phyloP scores from a whole-genome alignment of 164 flowering plant genomes.

The Stephania japonica region DNA sequence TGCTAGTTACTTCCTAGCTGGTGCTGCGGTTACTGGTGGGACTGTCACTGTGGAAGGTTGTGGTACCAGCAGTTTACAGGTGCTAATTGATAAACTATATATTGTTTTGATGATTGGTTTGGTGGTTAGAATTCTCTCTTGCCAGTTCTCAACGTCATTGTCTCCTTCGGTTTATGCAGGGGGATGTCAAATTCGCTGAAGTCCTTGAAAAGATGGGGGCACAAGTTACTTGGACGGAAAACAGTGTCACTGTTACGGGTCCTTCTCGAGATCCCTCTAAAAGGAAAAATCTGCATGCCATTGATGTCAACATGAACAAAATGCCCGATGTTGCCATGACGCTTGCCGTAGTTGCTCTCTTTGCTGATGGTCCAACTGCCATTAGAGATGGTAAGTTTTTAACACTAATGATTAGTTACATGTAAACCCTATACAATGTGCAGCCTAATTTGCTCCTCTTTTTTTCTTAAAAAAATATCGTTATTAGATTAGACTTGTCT shows the following conservation, averaged over 20 bases:
- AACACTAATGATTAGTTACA: background rate
- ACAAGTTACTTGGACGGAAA: conserved; percentile 91
- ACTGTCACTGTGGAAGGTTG: conserved; percentile 97
- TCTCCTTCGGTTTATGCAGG: conserved; percentile 35
- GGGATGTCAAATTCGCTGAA: conserved; percentile 98
- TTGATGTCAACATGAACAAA: conserved; percentile 99
- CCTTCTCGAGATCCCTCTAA: conserved; percentile 59
- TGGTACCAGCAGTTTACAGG: conserved; percentile 98
- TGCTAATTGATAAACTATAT: conserved; percentile 19
- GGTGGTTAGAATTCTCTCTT: background rate
- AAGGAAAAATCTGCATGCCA: conserved; percentile 57
- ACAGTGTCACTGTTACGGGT: conserved; percentile 90
- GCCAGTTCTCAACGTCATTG: background rate
- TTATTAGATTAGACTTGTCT: background rate
- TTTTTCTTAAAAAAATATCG: background rate
- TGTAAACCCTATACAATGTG: background rate
- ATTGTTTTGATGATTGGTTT: background rate
- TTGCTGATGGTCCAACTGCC: conserved; percentile 93
- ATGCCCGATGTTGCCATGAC: conserved; percentile 99
- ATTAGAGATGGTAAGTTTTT: conserved; percentile 84
- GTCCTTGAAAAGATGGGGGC: conserved; percentile 98
- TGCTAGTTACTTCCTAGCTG: conserved; percentile 98
- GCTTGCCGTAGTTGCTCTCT: conserved; percentile 95
- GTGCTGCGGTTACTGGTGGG: conserved; percentile 98
- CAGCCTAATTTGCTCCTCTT: background rate